Percentiles rank a stretch among this genome's conserved stretches.
Evolutionary conservation across 495 filamentous ascomycete species (phyloP).

Genomic region (Penicilliopsis zonata): DNA sequence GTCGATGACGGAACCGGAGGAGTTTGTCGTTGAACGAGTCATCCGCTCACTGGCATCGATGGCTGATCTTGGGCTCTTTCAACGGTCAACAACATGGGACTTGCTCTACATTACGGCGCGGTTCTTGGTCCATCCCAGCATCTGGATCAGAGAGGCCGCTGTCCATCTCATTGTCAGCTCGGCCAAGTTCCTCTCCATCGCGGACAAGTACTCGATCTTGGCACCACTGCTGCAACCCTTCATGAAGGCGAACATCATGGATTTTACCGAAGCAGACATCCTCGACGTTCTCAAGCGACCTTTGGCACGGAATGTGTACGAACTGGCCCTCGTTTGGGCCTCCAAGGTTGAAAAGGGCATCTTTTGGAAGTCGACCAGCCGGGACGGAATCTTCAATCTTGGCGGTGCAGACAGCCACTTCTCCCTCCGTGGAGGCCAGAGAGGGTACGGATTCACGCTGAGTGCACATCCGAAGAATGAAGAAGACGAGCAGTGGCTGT

Average conservation of each 20-base stretch:
- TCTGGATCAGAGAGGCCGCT: constrained; percentile 88
- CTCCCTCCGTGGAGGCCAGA: constrained; percentile 15
- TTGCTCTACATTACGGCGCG: constrained; percentile 66
- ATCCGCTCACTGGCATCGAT: constrained; percentile 81
- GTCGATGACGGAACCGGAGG: constrained; percentile 90
- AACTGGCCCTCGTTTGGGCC: constrained; percentile 80
- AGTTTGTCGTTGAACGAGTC: constrained; percentile 87
- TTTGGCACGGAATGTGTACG: constrained; percentile 65
- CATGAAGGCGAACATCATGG: constrained; percentile 53
- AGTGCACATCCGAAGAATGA: constrained; percentile 52
- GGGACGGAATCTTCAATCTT: constrained; percentile 54
- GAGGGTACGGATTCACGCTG: constrained; percentile 18
- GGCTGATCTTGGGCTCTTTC: constrained; percentile 77
- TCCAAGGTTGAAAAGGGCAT: constrained; percentile 62
- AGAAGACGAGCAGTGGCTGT: constrained; percentile 96
- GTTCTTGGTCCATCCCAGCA: constrained; percentile 86
- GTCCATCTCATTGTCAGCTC: constrained; percentile 70
- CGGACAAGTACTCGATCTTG: constrained; percentile 74
- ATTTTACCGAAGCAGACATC: constrained; percentile 58
- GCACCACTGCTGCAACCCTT: constrained; percentile 69
- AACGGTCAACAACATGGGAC: constrained; percentile 76
- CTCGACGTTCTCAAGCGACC: constrained; percentile 80
- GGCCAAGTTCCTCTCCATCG: constrained; percentile 62
- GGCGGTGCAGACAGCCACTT: constrained; percentile 21
- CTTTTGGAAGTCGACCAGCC: constrained; percentile 72